Base-by-base conservation (phyloP, 768 basidiomycete genomes). In the Kwoniella mangroviensis region DNA sequence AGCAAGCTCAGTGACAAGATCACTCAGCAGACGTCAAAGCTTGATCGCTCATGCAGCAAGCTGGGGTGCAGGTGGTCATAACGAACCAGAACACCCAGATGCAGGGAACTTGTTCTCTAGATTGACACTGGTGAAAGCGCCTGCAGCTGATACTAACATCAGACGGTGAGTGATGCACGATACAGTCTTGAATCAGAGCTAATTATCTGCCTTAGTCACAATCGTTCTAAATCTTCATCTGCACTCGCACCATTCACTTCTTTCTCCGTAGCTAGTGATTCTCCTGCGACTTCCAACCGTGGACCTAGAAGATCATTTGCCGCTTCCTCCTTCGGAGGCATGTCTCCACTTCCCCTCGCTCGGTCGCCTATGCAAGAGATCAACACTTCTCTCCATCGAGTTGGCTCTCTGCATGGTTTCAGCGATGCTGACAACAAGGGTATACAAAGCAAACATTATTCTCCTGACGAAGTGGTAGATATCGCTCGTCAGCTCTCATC, bases 81-180 rank as follows among this genome's bases (percentile, higher is more conserved):
- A 77, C n/a, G 68, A 75, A 19, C 17, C 40, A 4, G 64, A 51
- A 17, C 67, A 55, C 19, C 66, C 67, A 0, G 9, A 58, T 2
- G 61, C 42, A 1, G 63, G 42, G 6, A 53, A 43, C 40, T 49
- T 75, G 22, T 79, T 81, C 63, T 79, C 78, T 40, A 70, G 76
- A 21, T 67, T 83, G 72, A 79, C 75, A 19, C 55, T 83, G 66
- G 80, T 81, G 64, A 80, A 75, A 63, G 82, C 82, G 22, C 81
- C 81, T 1, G 63, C 63, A 11, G 73, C 66, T 42, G 57, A 49
- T 45, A 22, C 49, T 26, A 34, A n/a, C 6, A 22, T 53, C 6
- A 60, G 66, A 45, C 53, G 63, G 63, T 68, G 59, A 55, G 71
- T 43, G 13, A 24, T 17, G 2, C 15, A 11, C 12, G n/a, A 42